A percentile compares a stretch with the other conserved stretches of the same genome.
phyloP scores from a whole-genome alignment of 2,329 filamentous ascomycete species.

The Venturia oleaginea region DNA sequence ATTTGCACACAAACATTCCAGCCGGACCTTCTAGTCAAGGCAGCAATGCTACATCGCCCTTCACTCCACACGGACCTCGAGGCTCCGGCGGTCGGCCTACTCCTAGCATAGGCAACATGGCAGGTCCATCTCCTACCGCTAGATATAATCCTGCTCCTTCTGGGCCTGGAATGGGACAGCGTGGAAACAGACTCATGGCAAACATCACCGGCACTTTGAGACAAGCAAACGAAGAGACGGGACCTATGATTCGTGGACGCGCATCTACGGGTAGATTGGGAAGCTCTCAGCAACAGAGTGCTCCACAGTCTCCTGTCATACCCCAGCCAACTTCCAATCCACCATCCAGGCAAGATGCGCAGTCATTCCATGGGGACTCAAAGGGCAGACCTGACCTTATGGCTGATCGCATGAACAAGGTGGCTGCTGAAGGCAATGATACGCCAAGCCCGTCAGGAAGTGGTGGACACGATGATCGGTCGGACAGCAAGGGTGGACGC shows the following conservation, averaged over 20 bases:
- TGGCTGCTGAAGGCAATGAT: conserved; percentile 2
- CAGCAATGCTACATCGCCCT: conserved; percentile 3
- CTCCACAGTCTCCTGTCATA: conserved; percentile 7
- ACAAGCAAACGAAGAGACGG: neutral
- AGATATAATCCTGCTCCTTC: conserved; percentile 3
- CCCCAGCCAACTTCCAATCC: neutral
- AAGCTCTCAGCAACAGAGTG: conserved; percentile 4
- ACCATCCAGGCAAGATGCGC: neutral
- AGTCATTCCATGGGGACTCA: neutral
- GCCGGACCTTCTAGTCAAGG: neutral
- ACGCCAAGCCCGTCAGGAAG: neutral
- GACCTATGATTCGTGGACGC: conserved; percentile 1
- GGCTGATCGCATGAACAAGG: conserved; percentile 7
- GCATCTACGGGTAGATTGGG: neutral
- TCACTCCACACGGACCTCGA: conserved; percentile 13
- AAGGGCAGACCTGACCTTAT: conserved; percentile 1
- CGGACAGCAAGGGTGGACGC: neutral
- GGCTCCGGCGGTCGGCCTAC: conserved; percentile 5
- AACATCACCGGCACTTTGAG: neutral
- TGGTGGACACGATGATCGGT: neutral
- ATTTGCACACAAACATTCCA: conserved; percentile 7
- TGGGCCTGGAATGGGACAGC: neutral
- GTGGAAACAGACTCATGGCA: neutral
- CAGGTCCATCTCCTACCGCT: neutral
- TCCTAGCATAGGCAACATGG: conserved; percentile 6